These are phyloP conservation scores for Ogataea henricii DNA, from an alignment of 805 yeast species.

Conservation along the genomic window DNA sequence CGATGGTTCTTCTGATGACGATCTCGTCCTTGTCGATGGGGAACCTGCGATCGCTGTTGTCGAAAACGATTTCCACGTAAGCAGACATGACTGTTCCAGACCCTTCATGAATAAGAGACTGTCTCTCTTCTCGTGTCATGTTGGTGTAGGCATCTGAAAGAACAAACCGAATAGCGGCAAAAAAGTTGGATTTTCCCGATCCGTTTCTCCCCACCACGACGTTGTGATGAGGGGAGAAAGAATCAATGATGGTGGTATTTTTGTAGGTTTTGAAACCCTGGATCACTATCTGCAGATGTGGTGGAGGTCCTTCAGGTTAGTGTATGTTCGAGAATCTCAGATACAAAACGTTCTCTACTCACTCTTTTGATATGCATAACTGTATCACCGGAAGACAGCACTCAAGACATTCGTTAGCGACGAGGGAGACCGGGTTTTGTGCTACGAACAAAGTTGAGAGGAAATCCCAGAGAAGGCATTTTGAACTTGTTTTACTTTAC, in stretches of 20 bases:
- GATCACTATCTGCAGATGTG: conserved; percentile 54
- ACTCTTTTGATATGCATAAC: conserved; percentile 32
- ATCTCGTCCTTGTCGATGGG: conserved; percentile 71
- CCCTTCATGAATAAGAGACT: conserved; percentile 86
- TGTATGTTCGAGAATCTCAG: neutral
- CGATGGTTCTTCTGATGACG: conserved; percentile 81
- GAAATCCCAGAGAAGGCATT: neutral
- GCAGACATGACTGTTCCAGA: conserved; percentile 90
- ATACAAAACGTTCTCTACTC: conserved; percentile 14
- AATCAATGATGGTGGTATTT: conserved; percentile 74
- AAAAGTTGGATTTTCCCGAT: conserved; percentile 95
- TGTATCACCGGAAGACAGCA: neutral
- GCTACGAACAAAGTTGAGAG: neutral
- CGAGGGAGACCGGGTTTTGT: no score
- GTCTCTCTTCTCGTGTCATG: conserved; percentile 82
- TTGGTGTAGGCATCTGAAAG: conserved; percentile 86
- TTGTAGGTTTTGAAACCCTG: conserved; percentile 95
- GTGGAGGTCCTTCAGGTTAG: conserved; percentile 7
- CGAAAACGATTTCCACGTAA: conserved; percentile 86
- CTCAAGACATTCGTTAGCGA: neutral
- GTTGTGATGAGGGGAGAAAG: conserved; percentile 78
- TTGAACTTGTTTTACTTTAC: neutral
- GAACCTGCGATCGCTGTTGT: conserved; percentile 74
- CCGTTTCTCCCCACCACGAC: conserved; percentile 92
- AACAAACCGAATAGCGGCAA: conserved; percentile 92